Evolutionary conservation across 129 eudicot species (phyloP), one percentile per base, ranked within the genome.

Genomic region (Rutidosis leptorrhynchoides): DNA sequence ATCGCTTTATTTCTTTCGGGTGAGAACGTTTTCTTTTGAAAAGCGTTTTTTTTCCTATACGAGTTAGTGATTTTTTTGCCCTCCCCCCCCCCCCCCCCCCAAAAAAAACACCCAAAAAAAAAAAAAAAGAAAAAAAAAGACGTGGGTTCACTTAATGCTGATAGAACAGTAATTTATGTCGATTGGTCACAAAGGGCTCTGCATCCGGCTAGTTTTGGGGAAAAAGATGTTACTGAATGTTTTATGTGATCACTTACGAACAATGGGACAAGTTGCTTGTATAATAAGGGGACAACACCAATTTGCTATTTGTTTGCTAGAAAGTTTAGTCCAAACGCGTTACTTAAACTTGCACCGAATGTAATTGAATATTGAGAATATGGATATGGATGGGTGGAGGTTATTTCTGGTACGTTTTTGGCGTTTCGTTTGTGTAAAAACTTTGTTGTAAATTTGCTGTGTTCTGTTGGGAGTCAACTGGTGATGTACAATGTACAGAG

Each of bases 291-390:
- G 52, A 68, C 54, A 6, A 84, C 89, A 6, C 24, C 67, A 21
- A 25, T 86, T 19, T 90, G 95, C 40, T 71, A 80, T 64, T 83
- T 90, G 21, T 90, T 90, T 82, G 97, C 97, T 57, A 78, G 95
- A 26, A 86, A 90, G 84, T 90, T 90, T 78, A 79, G 30, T 53
- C 78, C 83, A 1, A 78, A 74, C 14, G 79, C 95, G 16, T 84
- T 90, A 52, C 83, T 90, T 53, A 62, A 80, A 60, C 68, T 90
- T 22, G 63, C 77, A 0, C 22, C 78, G 14, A 48, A 42, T 74
- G 84, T 90, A n/a, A 71, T 86, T 83, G 81, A 73, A 20, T 86
- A 58, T 71, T 87, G 91, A 83, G 54, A 51, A 15, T 32, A 55
- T 62, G 35, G 62, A 68, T 30, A 29, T 45, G 21, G n/a, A n/a